These are phyloP conservation scores for Phaffia tasmanica DNA, from an alignment of 768 basidiomycete genomes.

Conservation along the genomic window DNA sequence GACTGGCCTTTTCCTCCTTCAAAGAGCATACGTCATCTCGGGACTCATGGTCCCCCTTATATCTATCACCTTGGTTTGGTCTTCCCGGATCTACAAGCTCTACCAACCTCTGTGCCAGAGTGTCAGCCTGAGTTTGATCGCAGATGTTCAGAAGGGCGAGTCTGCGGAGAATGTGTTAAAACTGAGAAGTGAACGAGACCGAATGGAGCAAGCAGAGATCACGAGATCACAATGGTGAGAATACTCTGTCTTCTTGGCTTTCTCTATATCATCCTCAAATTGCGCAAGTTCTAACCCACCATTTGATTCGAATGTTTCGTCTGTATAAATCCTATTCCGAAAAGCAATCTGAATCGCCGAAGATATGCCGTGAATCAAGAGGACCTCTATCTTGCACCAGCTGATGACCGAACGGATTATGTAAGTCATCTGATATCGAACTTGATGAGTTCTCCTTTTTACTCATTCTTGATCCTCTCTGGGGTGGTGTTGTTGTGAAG, in stretches of 20 bases:
- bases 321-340: not conserved
- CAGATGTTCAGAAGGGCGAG: slow-evolving; percentile 80
- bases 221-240: slow-evolving; percentile 74
- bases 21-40: slow-evolving; percentile 50
- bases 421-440: slow-evolving; percentile 39
- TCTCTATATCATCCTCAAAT: not conserved
- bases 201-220: slow-evolving; percentile 65
- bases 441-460: slow-evolving; percentile 18
- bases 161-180: slow-evolving; percentile 66
- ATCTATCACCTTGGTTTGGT: slow-evolving; percentile 62
- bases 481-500: slow-evolving; percentile 39
- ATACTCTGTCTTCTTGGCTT: not conserved
- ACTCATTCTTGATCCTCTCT: slow-evolving; percentile 5
- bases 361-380: slow-evolving; percentile 91
- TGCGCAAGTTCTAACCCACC: no score
- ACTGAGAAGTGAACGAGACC: slow-evolving; percentile 40
- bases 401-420: slow-evolving; percentile 84
- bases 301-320: not conserved
- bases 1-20: slow-evolving; percentile 83
- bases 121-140: slow-evolving; percentile 64
- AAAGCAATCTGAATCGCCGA: slow-evolving; percentile 63
- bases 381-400: slow-evolving; percentile 86
- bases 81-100: slow-evolving; percentile 59
- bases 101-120: slow-evolving; percentile 55
- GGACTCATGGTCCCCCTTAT: slow-evolving; percentile 65